phyloP scores from a whole-genome alignment of 2,329 filamentous ascomycete species.

The Parascedosporium putredinis region DNA sequence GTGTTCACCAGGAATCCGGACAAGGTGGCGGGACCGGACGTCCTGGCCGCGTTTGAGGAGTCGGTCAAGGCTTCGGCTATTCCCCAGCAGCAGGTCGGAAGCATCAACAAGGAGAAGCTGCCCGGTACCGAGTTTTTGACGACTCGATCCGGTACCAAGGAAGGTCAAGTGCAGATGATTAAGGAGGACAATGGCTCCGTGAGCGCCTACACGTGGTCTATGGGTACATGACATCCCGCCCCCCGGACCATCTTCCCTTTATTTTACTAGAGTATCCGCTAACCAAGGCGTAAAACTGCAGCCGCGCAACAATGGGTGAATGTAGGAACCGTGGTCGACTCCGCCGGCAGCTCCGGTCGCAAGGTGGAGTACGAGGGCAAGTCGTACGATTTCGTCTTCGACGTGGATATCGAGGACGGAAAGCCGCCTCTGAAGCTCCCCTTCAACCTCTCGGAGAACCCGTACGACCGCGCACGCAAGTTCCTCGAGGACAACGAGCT shows the following conservation, averaged over 20 bases:
- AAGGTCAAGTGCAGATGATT: conserved; percentile 92
- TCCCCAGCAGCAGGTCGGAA: conserved; percentile 72
- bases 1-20: conserved; percentile 68
- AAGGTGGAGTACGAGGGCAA: conserved; percentile 71
- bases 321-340: conserved; percentile 89
- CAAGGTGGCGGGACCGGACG: conserved; percentile 58
- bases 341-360: conserved; percentile 70
- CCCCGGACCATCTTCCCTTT: too few relatives aligned
- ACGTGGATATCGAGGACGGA: conserved; percentile 91
- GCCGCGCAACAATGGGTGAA: conserved; percentile 67
- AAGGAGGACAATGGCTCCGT: conserved; percentile 70
- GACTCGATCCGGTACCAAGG: conserved; percentile 79
- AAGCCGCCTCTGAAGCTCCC: conserved; percentile 89
- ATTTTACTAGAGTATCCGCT: too few relatives aligned
- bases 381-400: conserved; percentile 93
- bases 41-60: conserved; percentile 66
- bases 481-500: conserved; percentile 86
- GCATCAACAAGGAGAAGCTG: conserved; percentile 84
- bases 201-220: conserved; percentile 82
- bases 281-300: too few relatives aligned
- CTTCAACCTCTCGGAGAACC: conserved; percentile 85
- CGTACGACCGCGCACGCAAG: conserved; percentile 81
- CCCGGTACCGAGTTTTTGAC: conserved; percentile 81
- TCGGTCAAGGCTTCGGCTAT: conserved; percentile 76
- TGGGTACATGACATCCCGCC: too few relatives aligned